Conservation (phyloP, 192 early-diverging fungal species). For the Thamnidium elegans region DNA sequence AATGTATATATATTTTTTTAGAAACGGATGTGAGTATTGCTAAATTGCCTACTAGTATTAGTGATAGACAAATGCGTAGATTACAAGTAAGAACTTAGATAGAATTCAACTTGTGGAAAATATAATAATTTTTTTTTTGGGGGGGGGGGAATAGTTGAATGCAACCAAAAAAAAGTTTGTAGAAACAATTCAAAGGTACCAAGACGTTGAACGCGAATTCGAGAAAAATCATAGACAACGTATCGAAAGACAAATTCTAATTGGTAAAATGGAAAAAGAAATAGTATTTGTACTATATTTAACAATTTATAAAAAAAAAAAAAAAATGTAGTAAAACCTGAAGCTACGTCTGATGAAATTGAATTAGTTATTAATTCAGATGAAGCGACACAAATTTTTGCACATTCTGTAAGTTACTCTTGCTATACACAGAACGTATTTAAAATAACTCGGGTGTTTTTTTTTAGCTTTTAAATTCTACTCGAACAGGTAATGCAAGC, state of each 20-base stretch:
- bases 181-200: conserved; percentile 68
- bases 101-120: background rate
- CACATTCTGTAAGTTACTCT: conserved; percentile 56
- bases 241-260: conserved; percentile 75
- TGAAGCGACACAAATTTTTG: conserved; percentile 69
- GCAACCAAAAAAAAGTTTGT: conserved; percentile 53
- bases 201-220: conserved; percentile 68
- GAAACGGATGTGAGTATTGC: conserved; percentile 8
- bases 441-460: background rate
- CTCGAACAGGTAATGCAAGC: conserved; percentile 68
- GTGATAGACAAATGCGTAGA: conserved; percentile 6
- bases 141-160: conserved; percentile 28
- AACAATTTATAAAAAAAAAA: background rate
- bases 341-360: conserved; percentile 68
- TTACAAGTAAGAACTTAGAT: background rate
- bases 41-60: conserved; percentile 4
- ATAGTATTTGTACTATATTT: background rate
- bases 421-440: background rate
- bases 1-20: background rate
- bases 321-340: conserved; percentile 83
- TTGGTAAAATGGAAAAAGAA: conserved; percentile 49
- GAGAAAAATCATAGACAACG: conserved; percentile 76
- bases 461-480: conserved; percentile 60
- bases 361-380: conserved; percentile 65
- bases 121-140: background rate